Evolutionary conservation across 257 asterid genomes (phyloP), one percentile per base, ranked within the genome.

Genomic region (Forsythia viridissima): DNA sequence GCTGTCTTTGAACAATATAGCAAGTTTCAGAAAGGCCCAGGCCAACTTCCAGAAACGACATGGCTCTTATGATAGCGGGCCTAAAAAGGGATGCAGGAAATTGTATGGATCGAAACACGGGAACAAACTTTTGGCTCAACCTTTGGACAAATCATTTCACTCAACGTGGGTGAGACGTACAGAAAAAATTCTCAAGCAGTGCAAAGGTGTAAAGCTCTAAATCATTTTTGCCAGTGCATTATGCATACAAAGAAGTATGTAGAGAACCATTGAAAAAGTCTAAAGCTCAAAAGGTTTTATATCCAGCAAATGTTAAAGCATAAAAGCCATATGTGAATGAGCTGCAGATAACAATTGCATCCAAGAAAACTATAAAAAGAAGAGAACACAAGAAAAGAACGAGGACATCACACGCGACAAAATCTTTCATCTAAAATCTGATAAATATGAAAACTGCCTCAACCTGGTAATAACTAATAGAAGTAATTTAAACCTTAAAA

Each of bases 401-500:
- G 18, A 41, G 0, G 10, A 66, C 34, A 74, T 6, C 13, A 84
- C 83, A 67, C 3, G 48, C 75, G 20, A 3, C 15, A 77, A 16
- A 77, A 61, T 75, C 59, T 80, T 73, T 63, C 70, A 59, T 57
- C 48, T 6, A 61, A 42, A 73, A 81, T 69, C 74, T 70, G 34
- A 70, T 65, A 77, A 79, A 73, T 77, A 44, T 6, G 67, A 78
- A 40, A 70, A 15, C 72, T 36, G 84, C 61, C 79, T 75, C 52
- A 82, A 77, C 59, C 71, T 21, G 8, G 41, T 38, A 24, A 6
- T 21, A 59, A 52, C 51, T 51, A 76, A 63, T 9, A 39, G 12
- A 15, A 52, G 10, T 4, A 71, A 68, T 78, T 88, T 78, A 94
- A 82, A 86, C 97, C 78, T 92, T 80, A 89, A 91, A 94, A 3